phyloP scores from a whole-genome alignment of 1,284 basidiomycete genomes.

The Erythrobasidium hasegawianum region DNA sequence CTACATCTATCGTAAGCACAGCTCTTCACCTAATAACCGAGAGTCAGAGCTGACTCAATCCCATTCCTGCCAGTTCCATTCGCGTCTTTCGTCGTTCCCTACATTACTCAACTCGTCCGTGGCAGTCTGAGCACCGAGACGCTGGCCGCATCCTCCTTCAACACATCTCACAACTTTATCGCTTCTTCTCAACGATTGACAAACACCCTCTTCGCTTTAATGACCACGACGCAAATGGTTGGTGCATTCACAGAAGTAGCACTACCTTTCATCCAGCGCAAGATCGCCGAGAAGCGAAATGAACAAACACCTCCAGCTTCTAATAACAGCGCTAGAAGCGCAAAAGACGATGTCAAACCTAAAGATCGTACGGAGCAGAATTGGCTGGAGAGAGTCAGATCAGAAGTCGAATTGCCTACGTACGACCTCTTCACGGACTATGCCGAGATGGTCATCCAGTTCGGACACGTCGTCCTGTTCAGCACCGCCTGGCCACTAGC shows the following conservation, averaged over 20 bases:
- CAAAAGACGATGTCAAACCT: conserved; percentile 37
- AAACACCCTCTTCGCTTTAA: conserved; percentile 90
- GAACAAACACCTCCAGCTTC: conserved; percentile 36
- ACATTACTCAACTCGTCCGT: conserved; percentile 64
- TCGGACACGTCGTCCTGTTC: conserved; percentile 89
- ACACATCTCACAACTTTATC: conserved; percentile 45
- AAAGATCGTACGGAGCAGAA: conserved; percentile 66
- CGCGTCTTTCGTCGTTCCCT: conserved; percentile 52
- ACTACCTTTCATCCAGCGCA: conserved; percentile 72
- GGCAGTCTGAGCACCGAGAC: conserved; percentile 48
- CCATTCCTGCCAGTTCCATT: conserved; percentile 85
- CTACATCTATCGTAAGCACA: conserved; percentile 63
- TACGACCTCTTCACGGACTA: conserved; percentile 56
- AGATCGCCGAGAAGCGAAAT: conserved; percentile 42
- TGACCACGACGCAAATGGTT: conserved; percentile 84
- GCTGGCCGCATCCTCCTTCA: conserved; percentile 37
- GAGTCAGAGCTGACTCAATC: too few species aligned
- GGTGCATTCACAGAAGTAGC: conserved; percentile 79
- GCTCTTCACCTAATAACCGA: too few species aligned
- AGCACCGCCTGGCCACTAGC: conserved; percentile 88
- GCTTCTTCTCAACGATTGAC: conserved; percentile 64
- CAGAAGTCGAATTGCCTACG: conserved; percentile 72
- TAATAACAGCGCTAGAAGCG: not conserved
- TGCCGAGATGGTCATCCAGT: conserved; percentile 53
- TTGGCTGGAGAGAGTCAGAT: conserved; percentile 61